Percentiles rank a stretch among this genome's conserved stretches.
Conservation (phyloP, 164 flowering plant species). For the Annona cherimola region DNA sequence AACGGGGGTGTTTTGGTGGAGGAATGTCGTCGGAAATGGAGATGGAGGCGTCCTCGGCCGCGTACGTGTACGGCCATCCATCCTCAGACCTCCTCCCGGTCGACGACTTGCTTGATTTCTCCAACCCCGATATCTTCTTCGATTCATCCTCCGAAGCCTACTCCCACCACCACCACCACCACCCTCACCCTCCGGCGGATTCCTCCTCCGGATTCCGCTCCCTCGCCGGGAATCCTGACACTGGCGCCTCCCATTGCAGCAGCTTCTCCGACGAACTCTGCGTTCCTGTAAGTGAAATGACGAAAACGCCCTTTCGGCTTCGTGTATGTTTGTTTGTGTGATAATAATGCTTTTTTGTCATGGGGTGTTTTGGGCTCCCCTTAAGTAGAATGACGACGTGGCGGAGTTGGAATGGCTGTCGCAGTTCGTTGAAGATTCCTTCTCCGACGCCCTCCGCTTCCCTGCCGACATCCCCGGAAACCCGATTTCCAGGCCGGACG, state of each 20-base stretch:
- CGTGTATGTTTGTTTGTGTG: not conserved
- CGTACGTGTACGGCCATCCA: conserved; percentile 27
- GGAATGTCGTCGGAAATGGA: not conserved
- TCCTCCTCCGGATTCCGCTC: conserved; percentile 1
- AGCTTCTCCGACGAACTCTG: conserved; percentile 41
- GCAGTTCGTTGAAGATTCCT: conserved; percentile 56
- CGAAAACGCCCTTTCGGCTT: not conserved
- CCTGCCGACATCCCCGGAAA: conserved; percentile 11
- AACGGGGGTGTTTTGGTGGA: not conserved
- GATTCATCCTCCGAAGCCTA: conserved; percentile 19
- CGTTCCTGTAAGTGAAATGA: conserved; percentile 32
- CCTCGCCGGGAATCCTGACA: not conserved
- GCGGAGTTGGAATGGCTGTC: conserved; percentile 76
- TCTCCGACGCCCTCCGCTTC: conserved; percentile 25
- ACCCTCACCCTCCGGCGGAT: conserved; percentile 5
- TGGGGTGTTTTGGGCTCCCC: not conserved
- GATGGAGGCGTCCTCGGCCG: conserved; percentile 9
- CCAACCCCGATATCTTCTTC: conserved; percentile 31
- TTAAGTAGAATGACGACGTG: conserved; percentile 41
- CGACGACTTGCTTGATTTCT: conserved; percentile 51
- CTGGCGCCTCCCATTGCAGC: conserved; percentile 1
- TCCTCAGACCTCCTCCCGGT: conserved; percentile 32
- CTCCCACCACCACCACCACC: not conserved
- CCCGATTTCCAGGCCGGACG: conserved; percentile 13
- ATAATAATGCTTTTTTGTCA: not conserved